Conservation (phyloP, 2,329 filamentous ascomycete species). For the Venturia effusa region DNA sequence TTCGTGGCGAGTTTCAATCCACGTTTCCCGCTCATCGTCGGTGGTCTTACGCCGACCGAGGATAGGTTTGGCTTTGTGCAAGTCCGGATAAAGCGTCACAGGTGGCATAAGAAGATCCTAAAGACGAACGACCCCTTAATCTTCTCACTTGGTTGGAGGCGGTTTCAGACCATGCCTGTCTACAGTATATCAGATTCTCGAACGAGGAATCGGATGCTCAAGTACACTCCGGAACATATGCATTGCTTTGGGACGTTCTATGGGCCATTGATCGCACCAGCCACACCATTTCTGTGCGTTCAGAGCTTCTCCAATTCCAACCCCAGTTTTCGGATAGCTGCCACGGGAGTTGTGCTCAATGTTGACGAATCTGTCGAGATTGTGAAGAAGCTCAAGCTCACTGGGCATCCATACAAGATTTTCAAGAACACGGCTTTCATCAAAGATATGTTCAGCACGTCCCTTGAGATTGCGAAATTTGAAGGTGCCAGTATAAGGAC, state of each 20-base stretch:
- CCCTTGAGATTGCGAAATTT: slow-evolving; percentile 94
- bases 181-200: slow-evolving; percentile 94
- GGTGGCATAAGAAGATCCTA: slow-evolving; percentile 98
- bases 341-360: slow-evolving; percentile 83
- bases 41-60: slow-evolving; percentile 86
- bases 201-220: slow-evolving; percentile 92
- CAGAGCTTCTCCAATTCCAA: slow-evolving; percentile 77
- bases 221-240: slow-evolving; percentile 99
- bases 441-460: slow-evolving; percentile 92
- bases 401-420: slow-evolving; percentile 88
- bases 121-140: slow-evolving; percentile 98
- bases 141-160: slow-evolving; percentile 90
- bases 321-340: slow-evolving; percentile 86
- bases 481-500: slow-evolving; percentile 94
- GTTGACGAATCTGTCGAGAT: slow-evolving; percentile 96
- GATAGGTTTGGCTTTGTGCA: slow-evolving; percentile 94
- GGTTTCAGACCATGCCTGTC: slow-evolving; percentile 85
- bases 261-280: slow-evolving; percentile 86
- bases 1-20: slow-evolving; percentile 77
- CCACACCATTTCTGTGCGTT: slow-evolving; percentile 90
- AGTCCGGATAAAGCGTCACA: slow-evolving; percentile 89
- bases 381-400: slow-evolving; percentile 98
- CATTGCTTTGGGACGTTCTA: slow-evolving; percentile 97
- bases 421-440: slow-evolving; percentile 99
- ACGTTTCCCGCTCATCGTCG: slow-evolving; percentile 73